Evolutionary conservation across 305 asterid species (phyloP), one percentile per base, ranked within the genome.

Genomic region (Rubia tinctorum): DNA sequence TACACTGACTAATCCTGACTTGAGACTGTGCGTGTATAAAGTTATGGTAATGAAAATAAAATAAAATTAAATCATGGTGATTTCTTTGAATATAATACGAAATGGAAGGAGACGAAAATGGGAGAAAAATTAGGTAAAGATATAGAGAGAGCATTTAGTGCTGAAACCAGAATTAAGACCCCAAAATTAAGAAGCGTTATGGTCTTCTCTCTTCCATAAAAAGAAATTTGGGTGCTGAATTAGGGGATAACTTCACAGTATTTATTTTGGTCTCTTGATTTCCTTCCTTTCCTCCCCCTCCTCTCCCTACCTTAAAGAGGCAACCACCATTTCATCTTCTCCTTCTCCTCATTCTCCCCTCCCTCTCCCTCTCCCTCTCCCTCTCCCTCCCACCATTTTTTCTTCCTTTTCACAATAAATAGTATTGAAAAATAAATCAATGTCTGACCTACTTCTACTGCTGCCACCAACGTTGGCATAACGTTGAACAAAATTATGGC

Each of bases 111-210:
- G 30, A 27, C 30, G 53, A 51, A 53, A 53, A 17, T 51, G 44
- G 27, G 69, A 72, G 71, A 66, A 51, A 43, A 64, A 76, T 76
- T 71, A 71, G 80, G 80, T 71, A 43, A 37, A 55, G 76, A 76
- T 63, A 71, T 64, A 64, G 66, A 68, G 40, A 62, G 27, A 63
- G 40, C 75, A 76, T 76, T 76, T 34, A 76, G 51, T 62, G 70
- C n/a, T 30, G 12, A 8, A 73, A 11, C 61, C 27, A 61, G 23
- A 6, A 30, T 30, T 18, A 51, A 51, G 47, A 45, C 56, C 62
- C 9, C 7, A 56, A 56, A 56, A 62, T 76, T 34, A 76, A 39
- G 75, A 71, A 51, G 67, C 65, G 75, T 70, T 71, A 69, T 11
- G 53, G 63, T 27, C 8, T 60, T 49, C 34, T 70, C 56, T 71